These are phyloP conservation scores for Beauveria sp. DNA, from an alignment of 2,329 filamentous ascomycete species.

Conservation along the genomic window DNA sequence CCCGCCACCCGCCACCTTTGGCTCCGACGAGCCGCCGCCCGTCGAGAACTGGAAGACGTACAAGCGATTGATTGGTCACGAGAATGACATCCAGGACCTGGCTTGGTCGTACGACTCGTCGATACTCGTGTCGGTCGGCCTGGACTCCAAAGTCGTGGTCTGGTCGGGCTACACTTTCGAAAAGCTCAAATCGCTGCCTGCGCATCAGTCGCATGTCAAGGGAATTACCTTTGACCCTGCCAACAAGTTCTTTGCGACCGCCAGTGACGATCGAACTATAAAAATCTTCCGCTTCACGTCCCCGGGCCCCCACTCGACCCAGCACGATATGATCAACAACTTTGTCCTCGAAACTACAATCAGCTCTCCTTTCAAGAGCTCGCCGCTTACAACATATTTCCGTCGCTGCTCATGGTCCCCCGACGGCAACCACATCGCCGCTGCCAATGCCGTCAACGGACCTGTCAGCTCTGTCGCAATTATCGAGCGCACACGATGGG, in stretches of 20 bases:
- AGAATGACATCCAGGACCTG: slow-evolving; percentile 96
- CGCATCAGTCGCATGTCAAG: slow-evolving; percentile 96
- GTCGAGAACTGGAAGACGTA: slow-evolving; percentile 98
- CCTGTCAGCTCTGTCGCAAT: slow-evolving; percentile 97
- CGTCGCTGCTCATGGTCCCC: slow-evolving; percentile 95
- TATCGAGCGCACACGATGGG: slow-evolving; percentile 85
- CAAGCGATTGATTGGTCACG: slow-evolving; percentile 87
- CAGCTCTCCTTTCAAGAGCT: slow-evolving; percentile 76
- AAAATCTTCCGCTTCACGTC: slow-evolving; percentile 95
- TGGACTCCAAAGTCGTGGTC: slow-evolving; percentile 96
- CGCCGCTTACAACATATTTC: slow-evolving; percentile 94
- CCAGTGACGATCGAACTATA: slow-evolving; percentile 92
- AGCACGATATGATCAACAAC: slow-evolving; percentile 94
- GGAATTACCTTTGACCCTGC: slow-evolving; percentile 97
- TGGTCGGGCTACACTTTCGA: slow-evolving; percentile 99
- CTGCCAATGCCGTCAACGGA: slow-evolving; percentile 93
- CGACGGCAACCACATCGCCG: slow-evolving; percentile 93
- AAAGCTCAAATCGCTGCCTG: slow-evolving; percentile 86
- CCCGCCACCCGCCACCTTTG: slow-evolving; percentile 73
- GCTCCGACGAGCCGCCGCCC: slow-evolving; percentile 82
- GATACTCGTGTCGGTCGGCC: slow-evolving; percentile 86
- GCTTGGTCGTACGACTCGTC: slow-evolving; percentile 97
- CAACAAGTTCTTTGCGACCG: slow-evolving; percentile 98
- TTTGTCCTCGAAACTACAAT: slow-evolving; percentile 94
- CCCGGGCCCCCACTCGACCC: slow-evolving; percentile 80